These are phyloP conservation scores for Cystobasidium onofrii DNA, from an alignment of 768 basidiomycete genomes.

Conservation along the genomic window DNA sequence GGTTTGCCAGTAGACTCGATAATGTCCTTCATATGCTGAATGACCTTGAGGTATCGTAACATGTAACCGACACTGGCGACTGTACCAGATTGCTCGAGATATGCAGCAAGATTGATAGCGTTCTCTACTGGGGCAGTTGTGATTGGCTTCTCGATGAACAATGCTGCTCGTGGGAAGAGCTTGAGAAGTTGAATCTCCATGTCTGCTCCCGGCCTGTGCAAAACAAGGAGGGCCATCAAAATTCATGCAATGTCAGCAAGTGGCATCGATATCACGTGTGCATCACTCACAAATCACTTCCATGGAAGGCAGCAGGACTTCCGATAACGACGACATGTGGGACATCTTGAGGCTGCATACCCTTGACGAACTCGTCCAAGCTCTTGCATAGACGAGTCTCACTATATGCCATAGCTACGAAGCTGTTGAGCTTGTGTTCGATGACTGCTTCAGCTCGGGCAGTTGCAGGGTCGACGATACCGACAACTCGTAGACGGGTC, in stretches of 20 bases:
- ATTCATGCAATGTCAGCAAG: no score
- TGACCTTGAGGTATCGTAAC: slow-evolving; percentile 85
- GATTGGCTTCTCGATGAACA: slow-evolving; percentile 43
- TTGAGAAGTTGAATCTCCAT: slow-evolving; percentile 41
- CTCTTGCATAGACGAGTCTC: slow-evolving; percentile 39
- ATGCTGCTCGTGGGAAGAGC: slow-evolving; percentile 52
- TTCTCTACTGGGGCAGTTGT: slow-evolving; percentile 37
- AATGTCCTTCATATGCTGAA: slow-evolving; percentile 95
- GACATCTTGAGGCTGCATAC: slow-evolving; percentile 33
- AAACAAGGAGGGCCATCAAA: no score
- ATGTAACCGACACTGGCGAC: slow-evolving; percentile 54
- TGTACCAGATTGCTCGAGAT: slow-evolving; percentile 36
- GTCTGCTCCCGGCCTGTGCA: slow-evolving; percentile 36
- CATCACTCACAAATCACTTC: slow-evolving; percentile 28
- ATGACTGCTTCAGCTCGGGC: slow-evolving; percentile 73
- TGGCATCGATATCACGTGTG: no score
- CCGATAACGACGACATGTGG: slow-evolving; percentile 42
- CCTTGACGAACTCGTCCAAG: slow-evolving; percentile 39
- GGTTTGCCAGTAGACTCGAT: slow-evolving; percentile 86
- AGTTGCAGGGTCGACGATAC: slow-evolving; percentile 80
- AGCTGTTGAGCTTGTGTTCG: slow-evolving; percentile 80
- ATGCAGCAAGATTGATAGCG: slow-evolving; percentile 32
- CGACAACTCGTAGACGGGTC: slow-evolving; percentile 87
- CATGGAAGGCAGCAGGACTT: slow-evolving; percentile 41
- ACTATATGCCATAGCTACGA: slow-evolving; percentile 80